A percentile compares a stretch with the other conserved stretches of the same genome.
Evolutionary conservation across 1,284 basidiomycete species (phyloP).

Genomic region (Ustilago loliicola): DNA sequence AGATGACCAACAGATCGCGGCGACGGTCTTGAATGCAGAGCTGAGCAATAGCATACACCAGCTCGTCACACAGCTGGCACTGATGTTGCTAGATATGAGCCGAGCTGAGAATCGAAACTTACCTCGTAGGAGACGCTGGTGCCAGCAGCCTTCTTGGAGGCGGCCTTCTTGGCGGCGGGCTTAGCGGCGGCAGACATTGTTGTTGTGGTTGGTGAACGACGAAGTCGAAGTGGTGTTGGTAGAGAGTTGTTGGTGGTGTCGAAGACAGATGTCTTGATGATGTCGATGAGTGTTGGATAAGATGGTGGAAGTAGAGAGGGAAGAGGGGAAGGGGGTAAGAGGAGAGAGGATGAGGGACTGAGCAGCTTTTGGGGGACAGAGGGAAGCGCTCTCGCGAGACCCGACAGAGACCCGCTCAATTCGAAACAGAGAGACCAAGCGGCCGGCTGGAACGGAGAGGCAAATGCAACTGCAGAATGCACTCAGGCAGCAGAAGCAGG

Average conservation of each 20-base stretch:
- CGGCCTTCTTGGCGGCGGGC: constrained; percentile 61
- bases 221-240: constrained; percentile 42
- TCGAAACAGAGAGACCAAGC: constrained; percentile 5
- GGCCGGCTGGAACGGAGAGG: background rate
- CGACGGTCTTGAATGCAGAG: background rate
- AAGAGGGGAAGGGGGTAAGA: constrained; percentile 23
- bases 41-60: constrained; percentile 16
- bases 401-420: constrained; percentile 1
- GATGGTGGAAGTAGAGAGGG: constrained; percentile 50
- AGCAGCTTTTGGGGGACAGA: constrained; percentile 17
- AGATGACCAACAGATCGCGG: constrained; percentile 15
- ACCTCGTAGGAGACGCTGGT: constrained; percentile 61
- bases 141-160: constrained; percentile 57
- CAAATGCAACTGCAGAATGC: constrained; percentile 1
- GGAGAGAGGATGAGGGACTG: constrained; percentile 12
- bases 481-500: constrained; percentile 5
- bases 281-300: constrained; percentile 6
- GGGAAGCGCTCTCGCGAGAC: background rate
- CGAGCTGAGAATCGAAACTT: constrained; percentile 9
- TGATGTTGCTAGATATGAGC: constrained; percentile 1
- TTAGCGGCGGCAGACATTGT: constrained; percentile 59
- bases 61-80: background rate
- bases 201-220: constrained; percentile 26
- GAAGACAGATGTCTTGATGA: constrained; percentile 28
- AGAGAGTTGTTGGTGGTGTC: constrained; percentile 18